These are phyloP conservation scores for Keithomyces neogunnii DNA, from an alignment of 2,329 filamentous ascomycete species.

Conservation along the genomic window DNA sequence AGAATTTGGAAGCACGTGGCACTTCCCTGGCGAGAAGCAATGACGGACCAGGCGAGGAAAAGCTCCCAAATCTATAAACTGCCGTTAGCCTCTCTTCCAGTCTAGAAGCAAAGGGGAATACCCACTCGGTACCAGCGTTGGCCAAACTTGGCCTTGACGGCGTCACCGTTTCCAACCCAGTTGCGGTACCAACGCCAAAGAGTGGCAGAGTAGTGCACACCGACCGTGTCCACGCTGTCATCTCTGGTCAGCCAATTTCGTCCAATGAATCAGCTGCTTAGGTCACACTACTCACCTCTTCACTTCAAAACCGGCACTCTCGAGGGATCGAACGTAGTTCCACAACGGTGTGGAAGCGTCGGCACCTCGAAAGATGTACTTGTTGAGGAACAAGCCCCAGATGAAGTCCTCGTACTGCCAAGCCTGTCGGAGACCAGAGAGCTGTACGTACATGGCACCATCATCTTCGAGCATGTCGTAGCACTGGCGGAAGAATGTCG, in stretches of 20 bases:
- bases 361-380: slow-evolving; percentile 92
- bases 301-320: slow-evolving; percentile 58
- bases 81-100: slow-evolving; percentile 8
- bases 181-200: slow-evolving; percentile 97
- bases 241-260: background rate
- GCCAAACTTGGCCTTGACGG: slow-evolving; percentile 87
- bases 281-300: slow-evolving; percentile 43
- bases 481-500: slow-evolving; percentile 71
- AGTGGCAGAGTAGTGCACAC: slow-evolving; percentile 89
- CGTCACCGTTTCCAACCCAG: slow-evolving; percentile 87
- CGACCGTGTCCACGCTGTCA: slow-evolving; percentile 67
- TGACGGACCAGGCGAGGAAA: slow-evolving; percentile 80
- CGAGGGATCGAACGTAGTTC: slow-evolving; percentile 71
- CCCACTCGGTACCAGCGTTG: slow-evolving; percentile 83
- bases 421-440: slow-evolving; percentile 77
- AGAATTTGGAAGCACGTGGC: slow-evolving; percentile 85
- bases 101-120: background rate
- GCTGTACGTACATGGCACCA: slow-evolving; percentile 86
- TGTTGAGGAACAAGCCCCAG: slow-evolving; percentile 98
- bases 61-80: slow-evolving; percentile 75
- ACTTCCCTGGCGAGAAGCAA: slow-evolving; percentile 72
- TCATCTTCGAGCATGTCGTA: slow-evolving; percentile 93
- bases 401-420: slow-evolving; percentile 97
- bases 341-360: slow-evolving; percentile 86
- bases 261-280: no score